Percentiles rank a stretch among this genome's conserved stretches.
These are phyloP conservation scores for Suillus decipiens DNA, from an alignment of 768 basidiomycete species.

Conservation along the genomic window DNA sequence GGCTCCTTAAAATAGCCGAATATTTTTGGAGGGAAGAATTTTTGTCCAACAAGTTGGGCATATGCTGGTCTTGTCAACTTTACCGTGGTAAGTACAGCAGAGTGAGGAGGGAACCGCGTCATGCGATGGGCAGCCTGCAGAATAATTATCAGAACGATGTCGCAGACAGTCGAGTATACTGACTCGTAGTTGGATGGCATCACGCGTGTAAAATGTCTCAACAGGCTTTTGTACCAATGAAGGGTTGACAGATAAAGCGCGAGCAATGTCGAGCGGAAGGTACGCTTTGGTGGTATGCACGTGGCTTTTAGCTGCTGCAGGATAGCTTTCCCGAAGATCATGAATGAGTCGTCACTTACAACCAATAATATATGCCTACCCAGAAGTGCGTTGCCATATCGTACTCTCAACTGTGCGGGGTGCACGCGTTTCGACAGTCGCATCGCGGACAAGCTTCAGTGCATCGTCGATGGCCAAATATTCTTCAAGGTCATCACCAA, in stretches of 20 bases:
- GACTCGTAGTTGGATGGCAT: conserved; percentile 87
- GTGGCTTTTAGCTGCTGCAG: conserved; percentile 60
- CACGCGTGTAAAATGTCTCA: conserved; percentile 94
- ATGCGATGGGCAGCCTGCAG: conserved; percentile 84
- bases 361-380: conserved; percentile 41
- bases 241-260: conserved; percentile 62
- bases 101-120: conserved; percentile 82
- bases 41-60: conserved; percentile 90
- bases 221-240: conserved; percentile 82
- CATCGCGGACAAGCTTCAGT: conserved; percentile 58
- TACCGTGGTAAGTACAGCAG: conserved; percentile 60
- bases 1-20: conserved; percentile 75
- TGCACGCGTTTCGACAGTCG: conserved; percentile 56
- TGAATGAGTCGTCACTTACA: neutral
- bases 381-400: conserved; percentile 70
- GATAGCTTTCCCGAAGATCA: conserved; percentile 56
- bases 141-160: conserved; percentile 7
- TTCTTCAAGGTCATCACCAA: conserved; percentile 44
- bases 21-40: conserved; percentile 87
- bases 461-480: conserved; percentile 67
- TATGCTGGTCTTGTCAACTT: conserved; percentile 90
- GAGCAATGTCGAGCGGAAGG: conserved; percentile 78
- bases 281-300: conserved; percentile 78
- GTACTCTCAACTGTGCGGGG: conserved; percentile 58
- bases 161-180: conserved; percentile 27